Evolutionary conservation across 225 moss, liverwort and hornwort species (phyloP).

Genomic region (Climacium dendroides): DNA sequence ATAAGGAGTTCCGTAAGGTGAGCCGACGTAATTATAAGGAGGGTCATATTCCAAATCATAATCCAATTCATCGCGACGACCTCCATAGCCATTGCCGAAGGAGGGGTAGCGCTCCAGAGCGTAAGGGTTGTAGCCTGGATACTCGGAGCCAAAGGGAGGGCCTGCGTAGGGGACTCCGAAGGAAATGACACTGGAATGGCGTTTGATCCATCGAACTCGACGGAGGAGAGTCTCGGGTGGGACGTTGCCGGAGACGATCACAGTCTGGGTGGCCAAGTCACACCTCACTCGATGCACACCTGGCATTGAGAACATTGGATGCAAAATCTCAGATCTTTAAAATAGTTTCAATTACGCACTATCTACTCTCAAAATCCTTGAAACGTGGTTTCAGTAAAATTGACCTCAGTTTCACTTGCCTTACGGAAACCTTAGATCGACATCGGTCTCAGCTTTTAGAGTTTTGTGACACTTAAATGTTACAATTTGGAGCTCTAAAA

Average conservation of each 20-base stretch:
- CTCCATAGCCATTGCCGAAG: background rate
- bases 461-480: no score
- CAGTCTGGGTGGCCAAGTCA: slow-evolving; percentile 22
- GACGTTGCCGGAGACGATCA: slow-evolving; percentile 33
- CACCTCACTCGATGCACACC: slow-evolving; percentile 36
- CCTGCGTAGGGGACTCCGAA: slow-evolving; percentile 17
- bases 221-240: slow-evolving; percentile 18
- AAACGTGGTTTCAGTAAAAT: background rate
- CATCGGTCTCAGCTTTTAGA: no score
- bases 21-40: background rate
- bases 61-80: background rate
- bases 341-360: background rate
- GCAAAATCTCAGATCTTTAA: background rate
- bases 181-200: slow-evolving; percentile 11
- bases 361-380: background rate
- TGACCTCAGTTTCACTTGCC: background rate
- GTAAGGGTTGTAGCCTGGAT: slow-evolving; percentile 16
- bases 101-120: slow-evolving; percentile 1
- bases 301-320: background rate
- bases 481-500: background rate
- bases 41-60: slow-evolving; percentile 7
- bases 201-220: slow-evolving; percentile 31
- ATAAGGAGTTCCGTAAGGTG: slow-evolving; percentile 18
- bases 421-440: background rate
- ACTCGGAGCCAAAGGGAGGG: slow-evolving; percentile 7